A percentile compares a stretch with the other conserved stretches of the same genome.
Conservation (phyloP, 148 eudicot genomes). For the Rhododendron simsii region DNA sequence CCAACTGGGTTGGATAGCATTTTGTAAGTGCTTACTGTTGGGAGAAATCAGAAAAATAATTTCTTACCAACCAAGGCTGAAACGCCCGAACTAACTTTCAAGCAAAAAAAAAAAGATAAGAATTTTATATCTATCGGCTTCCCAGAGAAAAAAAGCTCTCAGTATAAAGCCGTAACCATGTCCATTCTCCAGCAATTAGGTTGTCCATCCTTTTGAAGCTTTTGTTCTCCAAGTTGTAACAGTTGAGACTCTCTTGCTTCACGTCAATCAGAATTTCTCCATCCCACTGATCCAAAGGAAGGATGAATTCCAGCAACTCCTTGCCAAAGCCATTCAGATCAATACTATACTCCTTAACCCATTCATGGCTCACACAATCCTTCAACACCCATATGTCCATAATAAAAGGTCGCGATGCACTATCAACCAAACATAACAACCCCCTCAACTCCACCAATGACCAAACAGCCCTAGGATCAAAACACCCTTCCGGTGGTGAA, state of each 20-base stretch:
- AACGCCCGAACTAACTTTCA: background rate
- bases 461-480: conserved; percentile 15
- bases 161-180: conserved; percentile 15
- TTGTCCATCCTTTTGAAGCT: conserved; percentile 14
- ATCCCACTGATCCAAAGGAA: conserved; percentile 15
- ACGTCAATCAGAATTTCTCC: conserved; percentile 14
- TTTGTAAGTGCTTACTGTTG: background rate
- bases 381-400: conserved; percentile 23
- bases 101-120: background rate
- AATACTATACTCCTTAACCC: conserved; percentile 20
- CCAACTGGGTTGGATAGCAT: background rate
- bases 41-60: background rate
- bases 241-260: conserved; percentile 2
- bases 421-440: conserved; percentile 12
- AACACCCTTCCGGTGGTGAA: conserved; percentile 16
- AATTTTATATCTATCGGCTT: background rate
- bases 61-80: background rate
- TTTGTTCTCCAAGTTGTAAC: conserved; percentile 16
- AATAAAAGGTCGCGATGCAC: conserved; percentile 3
- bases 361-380: conserved; percentile 8
- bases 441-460: conserved; percentile 18
- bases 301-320: background rate
- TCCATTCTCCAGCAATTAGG: conserved; percentile 10
- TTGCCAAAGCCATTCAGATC: conserved; percentile 12
- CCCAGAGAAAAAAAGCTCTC: conserved; percentile 21